Conservation (phyloP, 108 stramenopile species). For the Cyclotella choctawhatcheeana region DNA sequence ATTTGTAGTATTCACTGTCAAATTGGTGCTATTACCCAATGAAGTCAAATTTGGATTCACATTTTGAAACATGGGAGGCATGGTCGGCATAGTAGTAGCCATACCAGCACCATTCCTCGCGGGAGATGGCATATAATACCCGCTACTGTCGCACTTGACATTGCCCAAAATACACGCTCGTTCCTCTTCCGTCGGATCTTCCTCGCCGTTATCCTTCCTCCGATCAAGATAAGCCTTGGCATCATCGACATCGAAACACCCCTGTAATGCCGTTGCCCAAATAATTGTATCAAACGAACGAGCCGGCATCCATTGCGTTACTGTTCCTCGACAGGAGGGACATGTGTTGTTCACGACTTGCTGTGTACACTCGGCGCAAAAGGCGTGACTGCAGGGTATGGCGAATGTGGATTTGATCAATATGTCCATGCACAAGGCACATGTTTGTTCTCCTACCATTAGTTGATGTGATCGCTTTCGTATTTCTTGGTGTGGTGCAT, state of each 20-base stretch:
- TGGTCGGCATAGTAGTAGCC: background rate
- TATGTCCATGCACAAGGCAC: slow-evolving; percentile 47
- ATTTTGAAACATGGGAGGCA: background rate
- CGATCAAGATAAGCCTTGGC: slow-evolving; percentile 23
- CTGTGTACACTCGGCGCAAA: slow-evolving; percentile 35
- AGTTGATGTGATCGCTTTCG: slow-evolving; percentile 21
- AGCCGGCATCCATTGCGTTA: slow-evolving; percentile 38
- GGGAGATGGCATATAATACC: slow-evolving; percentile 9
- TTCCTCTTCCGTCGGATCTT: slow-evolving; percentile 27
- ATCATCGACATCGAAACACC: slow-evolving; percentile 28
- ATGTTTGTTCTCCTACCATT: slow-evolving; percentile 22
- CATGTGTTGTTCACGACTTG: slow-evolving; percentile 11
- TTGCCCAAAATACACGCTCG: slow-evolving; percentile 25
- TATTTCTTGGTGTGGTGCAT: slow-evolving; percentile 13
- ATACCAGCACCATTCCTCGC: too few relatives aligned
- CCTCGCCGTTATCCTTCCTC: slow-evolving; percentile 23
- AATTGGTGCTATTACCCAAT: background rate
- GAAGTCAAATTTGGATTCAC: background rate
- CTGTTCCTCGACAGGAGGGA: slow-evolving; percentile 37
- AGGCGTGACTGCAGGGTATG: slow-evolving; percentile 34
- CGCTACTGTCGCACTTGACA: background rate
- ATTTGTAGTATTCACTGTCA: background rate
- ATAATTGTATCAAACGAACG: slow-evolving; percentile 32
- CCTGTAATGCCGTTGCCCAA: slow-evolving; percentile 41
- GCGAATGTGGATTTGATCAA: slow-evolving; percentile 40